Base-by-base conservation (phyloP, 306 rosid genomes). In the Vigna trinervia region DNA sequence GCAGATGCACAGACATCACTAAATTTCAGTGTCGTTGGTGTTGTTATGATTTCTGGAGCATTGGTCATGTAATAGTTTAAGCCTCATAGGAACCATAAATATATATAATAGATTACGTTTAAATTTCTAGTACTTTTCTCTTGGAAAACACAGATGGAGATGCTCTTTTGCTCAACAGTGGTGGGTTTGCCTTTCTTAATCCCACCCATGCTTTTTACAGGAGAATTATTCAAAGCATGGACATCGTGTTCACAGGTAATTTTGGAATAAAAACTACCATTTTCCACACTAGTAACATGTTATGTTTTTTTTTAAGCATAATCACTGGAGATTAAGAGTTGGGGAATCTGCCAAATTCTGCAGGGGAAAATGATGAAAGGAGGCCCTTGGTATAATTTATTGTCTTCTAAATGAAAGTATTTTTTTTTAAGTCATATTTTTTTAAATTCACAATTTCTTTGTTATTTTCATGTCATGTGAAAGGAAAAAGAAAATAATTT, bases 1-100 rank as follows among this genome's bases (percentile, higher is more conserved):
- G 99, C 99, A 17, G 97, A 95, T 85, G 97, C 99, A 34, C 90
- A 90, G 2, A 84, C 97, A 36, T 95, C 99, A 43, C 99, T 97
- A n/a, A 90, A 95, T 81, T 95, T 95, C 86, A 95, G 96, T 46
- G 83, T 90, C 66, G 81, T 90, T 30, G 99, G 99, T 59, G 97
- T 95, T 26, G 4, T 95, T n/a, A 95, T 92, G 99, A 88, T 95
- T 60, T 71, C 96, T 1, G 97, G 99, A 1, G 99, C 99, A 58
- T 81, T 95, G 73, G 68, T 95, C 80, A 10, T 39, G 45, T 39
- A 8, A 8, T 39, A 39, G 45, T 39, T 39, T 39, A 39, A 8
- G 45, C 45, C 45, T 6, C 2, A 39, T 39, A 34, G 38, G 38
- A 34, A 34, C 38, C 38, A 4, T 34, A 34, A 34, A 34, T 34